phyloP scores from a whole-genome alignment of 2,329 filamentous ascomycete genomes.

The Leptosphaerulina australis region DNA sequence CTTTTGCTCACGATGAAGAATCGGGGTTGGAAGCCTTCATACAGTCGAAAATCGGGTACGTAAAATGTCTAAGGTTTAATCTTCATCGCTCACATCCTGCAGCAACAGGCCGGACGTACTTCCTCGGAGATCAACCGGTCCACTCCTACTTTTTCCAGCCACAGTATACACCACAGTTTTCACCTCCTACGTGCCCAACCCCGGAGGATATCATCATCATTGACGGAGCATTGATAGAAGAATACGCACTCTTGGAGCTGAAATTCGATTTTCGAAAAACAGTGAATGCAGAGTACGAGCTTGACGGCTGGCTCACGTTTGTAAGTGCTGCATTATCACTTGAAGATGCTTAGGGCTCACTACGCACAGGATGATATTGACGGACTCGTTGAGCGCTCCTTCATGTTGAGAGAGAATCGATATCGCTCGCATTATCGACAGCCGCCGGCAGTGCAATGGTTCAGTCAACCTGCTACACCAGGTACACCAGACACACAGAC shows the following conservation, averaged over 20 bases:
- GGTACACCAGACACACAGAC: not conserved
- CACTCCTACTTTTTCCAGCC: too few relatives aligned
- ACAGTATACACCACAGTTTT: constrained; percentile 31
- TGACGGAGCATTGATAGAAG: constrained; percentile 21
- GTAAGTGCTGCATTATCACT: constrained; percentile 12
- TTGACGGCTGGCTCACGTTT: constrained; percentile 23
- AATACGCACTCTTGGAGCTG: constrained; percentile 21
- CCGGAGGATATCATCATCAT: constrained; percentile 18
- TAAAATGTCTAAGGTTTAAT: too few relatives aligned
- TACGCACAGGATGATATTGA: constrained; percentile 25
- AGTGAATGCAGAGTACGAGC: constrained; percentile 16
- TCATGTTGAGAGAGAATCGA: constrained; percentile 24
- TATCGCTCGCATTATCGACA: constrained; percentile 20
- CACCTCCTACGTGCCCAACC: not conserved
- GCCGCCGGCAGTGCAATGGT: constrained; percentile 10
- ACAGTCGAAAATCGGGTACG: constrained; percentile 27
- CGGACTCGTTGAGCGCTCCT: constrained; percentile 25
- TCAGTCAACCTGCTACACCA: not conserved
- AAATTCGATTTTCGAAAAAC: constrained; percentile 13
- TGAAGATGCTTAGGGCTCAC: not conserved
- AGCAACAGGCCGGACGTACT: constrained; percentile 25
- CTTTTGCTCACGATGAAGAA: constrained; percentile 22
- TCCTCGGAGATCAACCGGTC: constrained; percentile 23
- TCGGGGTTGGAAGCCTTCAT: constrained; percentile 29
- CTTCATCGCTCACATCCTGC: not conserved